Conservation (phyloP, 208 protist species). For the Leishmania turanica region DNA sequence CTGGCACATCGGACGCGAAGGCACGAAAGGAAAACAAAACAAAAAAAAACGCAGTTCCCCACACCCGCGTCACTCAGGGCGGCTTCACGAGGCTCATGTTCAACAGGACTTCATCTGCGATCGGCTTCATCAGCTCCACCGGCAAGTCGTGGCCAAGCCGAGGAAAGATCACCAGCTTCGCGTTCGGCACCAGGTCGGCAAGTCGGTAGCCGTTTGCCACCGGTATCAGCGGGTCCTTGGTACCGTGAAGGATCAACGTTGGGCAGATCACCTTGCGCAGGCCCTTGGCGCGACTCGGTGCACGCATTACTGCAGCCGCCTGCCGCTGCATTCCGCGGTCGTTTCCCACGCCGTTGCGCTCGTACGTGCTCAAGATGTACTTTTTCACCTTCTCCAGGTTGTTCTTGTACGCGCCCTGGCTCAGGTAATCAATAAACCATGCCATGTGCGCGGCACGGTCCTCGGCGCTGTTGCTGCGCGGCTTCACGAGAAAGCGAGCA, state of each 20-base stretch:
- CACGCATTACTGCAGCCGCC: slow-evolving; percentile 58
- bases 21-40: no score
- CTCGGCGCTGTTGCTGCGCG: slow-evolving; percentile 45
- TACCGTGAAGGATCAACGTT: slow-evolving; percentile 70
- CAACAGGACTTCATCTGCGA: slow-evolving; percentile 60
- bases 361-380: slow-evolving; percentile 34
- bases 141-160: slow-evolving; percentile 66
- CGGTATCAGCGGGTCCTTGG: slow-evolving; percentile 63
- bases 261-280: slow-evolving; percentile 51
- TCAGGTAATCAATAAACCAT: slow-evolving; percentile 41
- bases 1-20: not conserved
- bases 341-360: slow-evolving; percentile 38
- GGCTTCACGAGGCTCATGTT: slow-evolving; percentile 33
- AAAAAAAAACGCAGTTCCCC: not conserved
- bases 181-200: slow-evolving; percentile 43
- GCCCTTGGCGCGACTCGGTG: slow-evolving; percentile 37
- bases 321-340: slow-evolving; percentile 46
- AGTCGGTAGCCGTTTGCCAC: slow-evolving; percentile 61
- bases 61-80: not conserved
- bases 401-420: slow-evolving; percentile 38
- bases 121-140: slow-evolving; percentile 28
- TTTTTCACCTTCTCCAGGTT: slow-evolving; percentile 21
- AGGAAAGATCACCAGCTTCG: slow-evolving; percentile 76
- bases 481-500: slow-evolving; percentile 36
- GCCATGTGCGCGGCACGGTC: slow-evolving; percentile 54